Evolutionary conservation across 768 basidiomycete genomes (phyloP).

Genomic region (Agaricus bisporus): DNA sequence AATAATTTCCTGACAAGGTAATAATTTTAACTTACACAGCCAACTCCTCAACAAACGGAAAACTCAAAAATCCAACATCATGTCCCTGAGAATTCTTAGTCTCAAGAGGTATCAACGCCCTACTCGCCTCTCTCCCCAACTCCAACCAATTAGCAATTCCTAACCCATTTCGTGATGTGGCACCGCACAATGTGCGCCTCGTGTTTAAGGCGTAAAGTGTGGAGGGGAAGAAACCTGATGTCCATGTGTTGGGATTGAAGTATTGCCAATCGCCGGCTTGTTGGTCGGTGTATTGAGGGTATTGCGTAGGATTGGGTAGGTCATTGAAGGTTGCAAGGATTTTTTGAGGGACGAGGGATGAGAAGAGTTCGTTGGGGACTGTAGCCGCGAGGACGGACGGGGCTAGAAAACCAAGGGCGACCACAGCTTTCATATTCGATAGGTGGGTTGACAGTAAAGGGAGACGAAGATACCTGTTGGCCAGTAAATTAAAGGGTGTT

Average conservation of each 20-base stretch:
- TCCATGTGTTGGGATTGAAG: constrained; percentile 56
- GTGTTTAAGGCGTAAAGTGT: constrained; percentile 54
- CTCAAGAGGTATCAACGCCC: constrained; percentile 45
- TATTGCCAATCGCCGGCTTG: constrained; percentile 44
- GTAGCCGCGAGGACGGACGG: constrained; percentile 12
- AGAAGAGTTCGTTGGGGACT: constrained; percentile 48
- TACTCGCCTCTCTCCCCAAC: constrained; percentile 45
- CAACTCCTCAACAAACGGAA: constrained; percentile 60
- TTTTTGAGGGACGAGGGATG: constrained; percentile 51
- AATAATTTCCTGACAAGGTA: neutral
- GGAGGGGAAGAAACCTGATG: constrained; percentile 62
- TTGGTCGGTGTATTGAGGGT: constrained; percentile 56
- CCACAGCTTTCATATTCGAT: neutral
- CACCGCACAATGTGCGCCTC: constrained; percentile 41
- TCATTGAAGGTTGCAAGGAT: constrained; percentile 47
- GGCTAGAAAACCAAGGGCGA: neutral
- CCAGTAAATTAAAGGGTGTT: neutral
- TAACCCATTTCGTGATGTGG: constrained; percentile 29
- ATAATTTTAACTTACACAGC: constrained; percentile 35
- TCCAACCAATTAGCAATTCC: constrained; percentile 49
- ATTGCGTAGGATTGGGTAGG: constrained; percentile 35
- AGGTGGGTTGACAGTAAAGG: neutral
- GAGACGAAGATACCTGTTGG: neutral
- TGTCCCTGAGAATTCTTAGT: constrained; percentile 46
- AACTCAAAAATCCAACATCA: constrained; percentile 69